Conservation (phyloP, 176 grass and related monocot genomes). For the Saccharum spontaneum region DNA sequence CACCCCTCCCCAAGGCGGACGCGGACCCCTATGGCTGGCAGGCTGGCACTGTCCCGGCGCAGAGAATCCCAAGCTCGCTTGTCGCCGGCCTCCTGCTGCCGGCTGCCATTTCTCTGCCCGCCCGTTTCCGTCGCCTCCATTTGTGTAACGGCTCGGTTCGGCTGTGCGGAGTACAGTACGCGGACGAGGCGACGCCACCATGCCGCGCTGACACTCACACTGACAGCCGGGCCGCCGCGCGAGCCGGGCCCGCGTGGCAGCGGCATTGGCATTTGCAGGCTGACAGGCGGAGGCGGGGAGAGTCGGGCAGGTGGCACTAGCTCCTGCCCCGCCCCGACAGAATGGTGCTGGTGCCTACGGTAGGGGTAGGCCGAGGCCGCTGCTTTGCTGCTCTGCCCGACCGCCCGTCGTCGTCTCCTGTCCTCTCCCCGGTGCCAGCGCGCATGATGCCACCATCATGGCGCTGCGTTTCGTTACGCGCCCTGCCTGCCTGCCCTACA, state of each 20-base stretch:
- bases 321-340: background rate
- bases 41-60: background rate
- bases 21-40: background rate
- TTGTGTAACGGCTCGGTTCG: background rate
- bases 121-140: background rate
- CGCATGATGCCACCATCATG: no score
- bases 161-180: background rate
- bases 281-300: no score
- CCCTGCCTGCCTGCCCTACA: no score
- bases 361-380: no score
- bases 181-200: background rate
- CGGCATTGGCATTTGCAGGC: no score
- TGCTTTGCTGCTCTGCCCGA: no score
- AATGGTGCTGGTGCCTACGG: no score
- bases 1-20: background rate
- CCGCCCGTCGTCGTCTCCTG: no score
- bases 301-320: no score
- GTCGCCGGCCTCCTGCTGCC: no score
- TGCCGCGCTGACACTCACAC: background rate
- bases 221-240: background rate
- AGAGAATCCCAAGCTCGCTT: conserved; percentile 7
- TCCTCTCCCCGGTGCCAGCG: no score
- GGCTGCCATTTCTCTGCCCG: background rate
- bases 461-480: no score
- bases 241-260: background rate